Evolutionary conservation across 108 stramenopile species (phyloP).

Genomic region (Cyclostephanos invisitatus): DNA sequence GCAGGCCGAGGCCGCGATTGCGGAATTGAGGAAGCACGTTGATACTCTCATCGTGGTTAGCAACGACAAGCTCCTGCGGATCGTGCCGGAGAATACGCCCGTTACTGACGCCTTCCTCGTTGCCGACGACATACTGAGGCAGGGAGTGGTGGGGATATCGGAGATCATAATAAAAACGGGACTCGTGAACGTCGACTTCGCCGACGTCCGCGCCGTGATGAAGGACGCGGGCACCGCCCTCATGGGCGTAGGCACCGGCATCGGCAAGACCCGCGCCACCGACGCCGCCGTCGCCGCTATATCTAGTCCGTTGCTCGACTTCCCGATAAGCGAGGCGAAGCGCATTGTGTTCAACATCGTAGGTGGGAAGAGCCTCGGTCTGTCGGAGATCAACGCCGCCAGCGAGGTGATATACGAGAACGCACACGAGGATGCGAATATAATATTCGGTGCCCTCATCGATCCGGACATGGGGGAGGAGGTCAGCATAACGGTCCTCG

Average conservation of each 20-base stretch:
- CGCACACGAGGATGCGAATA: constrained; percentile 82
- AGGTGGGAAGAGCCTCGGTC: constrained; percentile 70
- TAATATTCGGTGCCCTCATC: constrained; percentile 87
- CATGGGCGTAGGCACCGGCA: constrained; percentile 79
- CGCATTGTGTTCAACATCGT: constrained; percentile 80
- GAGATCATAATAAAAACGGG: constrained; percentile 86
- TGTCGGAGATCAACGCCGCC: constrained; percentile 77
- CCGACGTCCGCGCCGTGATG: constrained; percentile 79
- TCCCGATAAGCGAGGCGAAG: constrained; percentile 58
- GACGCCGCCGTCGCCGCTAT: constrained; percentile 82
- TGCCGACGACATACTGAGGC: constrained; percentile 79
- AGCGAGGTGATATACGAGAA: constrained; percentile 84
- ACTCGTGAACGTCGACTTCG: constrained; percentile 83
- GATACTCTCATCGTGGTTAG: constrained; percentile 84
- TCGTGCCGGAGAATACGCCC: constrained; percentile 79
- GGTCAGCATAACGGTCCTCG: constrained; percentile 67
- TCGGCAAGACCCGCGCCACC: constrained; percentile 63
- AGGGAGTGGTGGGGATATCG: constrained; percentile 82
- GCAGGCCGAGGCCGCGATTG: constrained; percentile 66
- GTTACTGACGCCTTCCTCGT: constrained; percentile 80
- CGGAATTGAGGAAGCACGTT: constrained; percentile 53
- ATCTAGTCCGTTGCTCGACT: constrained; percentile 71
- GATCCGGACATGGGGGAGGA: constrained; percentile 69
- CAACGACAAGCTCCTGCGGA: constrained; percentile 75
- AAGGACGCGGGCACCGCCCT: constrained; percentile 73